phyloP scores from a whole-genome alignment of 163 green algal genomes.

The Botryococcus braunii region DNA sequence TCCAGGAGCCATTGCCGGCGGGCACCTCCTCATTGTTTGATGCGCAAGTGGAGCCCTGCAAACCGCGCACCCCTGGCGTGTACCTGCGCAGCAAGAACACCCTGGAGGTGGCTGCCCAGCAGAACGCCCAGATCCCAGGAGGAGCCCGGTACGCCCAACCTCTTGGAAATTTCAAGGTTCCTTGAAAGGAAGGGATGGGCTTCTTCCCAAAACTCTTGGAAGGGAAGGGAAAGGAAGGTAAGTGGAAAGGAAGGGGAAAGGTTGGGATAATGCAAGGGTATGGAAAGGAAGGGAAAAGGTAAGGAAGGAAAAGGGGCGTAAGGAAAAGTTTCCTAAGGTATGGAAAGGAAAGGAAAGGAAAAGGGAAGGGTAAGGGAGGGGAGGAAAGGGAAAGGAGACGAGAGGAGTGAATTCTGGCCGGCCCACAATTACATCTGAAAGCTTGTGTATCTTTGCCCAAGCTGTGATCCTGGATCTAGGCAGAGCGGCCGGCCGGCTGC shows the following conservation, averaged over 20 bases:
- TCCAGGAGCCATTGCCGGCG: slow-evolving; percentile 20
- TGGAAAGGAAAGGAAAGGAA: no score
- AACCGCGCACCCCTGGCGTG: slow-evolving; percentile 23
- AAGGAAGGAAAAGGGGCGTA: background rate
- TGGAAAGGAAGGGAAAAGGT: background rate
- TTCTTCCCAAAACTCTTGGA: background rate
- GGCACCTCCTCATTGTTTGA: slow-evolving; percentile 50
- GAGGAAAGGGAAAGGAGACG: no score
- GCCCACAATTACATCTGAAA: no score
- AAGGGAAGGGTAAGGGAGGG: no score
- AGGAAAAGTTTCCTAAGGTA: background rate
- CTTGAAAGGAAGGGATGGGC: slow-evolving; percentile 1
- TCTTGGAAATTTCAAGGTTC: slow-evolving; percentile 6
- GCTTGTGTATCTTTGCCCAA: no score
- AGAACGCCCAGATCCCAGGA: slow-evolving; percentile 16
- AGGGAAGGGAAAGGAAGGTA: background rate
- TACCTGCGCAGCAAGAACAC: slow-evolving; percentile 15
- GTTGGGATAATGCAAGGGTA: background rate
- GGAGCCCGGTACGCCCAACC: slow-evolving; percentile 5
- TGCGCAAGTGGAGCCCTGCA: slow-evolving; percentile 32
- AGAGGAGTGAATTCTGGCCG: no score
- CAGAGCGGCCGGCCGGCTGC: no score
- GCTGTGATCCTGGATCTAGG: no score
- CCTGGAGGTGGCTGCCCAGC: slow-evolving; percentile 14
- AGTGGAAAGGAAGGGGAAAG: background rate